Percentiles rank a stretch among this genome's conserved stretches.
phyloP scores from a whole-genome alignment of 2,329 filamentous ascomycete species.

The Sclerotinia subarctica region DNA sequence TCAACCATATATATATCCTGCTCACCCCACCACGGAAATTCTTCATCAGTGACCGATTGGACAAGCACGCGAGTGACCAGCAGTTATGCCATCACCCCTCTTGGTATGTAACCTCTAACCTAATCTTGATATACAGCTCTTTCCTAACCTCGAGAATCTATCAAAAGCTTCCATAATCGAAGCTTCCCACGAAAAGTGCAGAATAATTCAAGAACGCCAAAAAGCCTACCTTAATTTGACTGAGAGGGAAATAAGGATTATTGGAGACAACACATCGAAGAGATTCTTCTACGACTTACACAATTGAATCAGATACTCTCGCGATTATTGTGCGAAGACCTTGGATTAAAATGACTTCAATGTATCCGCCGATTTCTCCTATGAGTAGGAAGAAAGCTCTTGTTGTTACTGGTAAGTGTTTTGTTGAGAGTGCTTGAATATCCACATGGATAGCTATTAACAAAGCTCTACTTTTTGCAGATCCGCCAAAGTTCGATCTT shows the following conservation, averaged over 20 bases:
- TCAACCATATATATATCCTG: no score
- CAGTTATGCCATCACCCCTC: background rate
- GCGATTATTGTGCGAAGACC: background rate
- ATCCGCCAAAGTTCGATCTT: conserved; percentile 79
- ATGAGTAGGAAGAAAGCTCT: conserved; percentile 26
- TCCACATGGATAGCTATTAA: conserved; percentile 14
- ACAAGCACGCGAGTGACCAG: background rate
- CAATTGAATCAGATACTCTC: background rate
- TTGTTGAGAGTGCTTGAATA: background rate
- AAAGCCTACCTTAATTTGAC: background rate
- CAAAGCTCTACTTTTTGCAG: conserved; percentile 21
- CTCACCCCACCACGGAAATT: conserved; percentile 1
- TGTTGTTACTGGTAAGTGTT: conserved; percentile 26
- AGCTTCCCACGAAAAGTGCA: background rate
- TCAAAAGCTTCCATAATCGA: background rate
- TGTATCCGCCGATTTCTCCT: conserved; percentile 18
- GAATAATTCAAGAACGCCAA: background rate
- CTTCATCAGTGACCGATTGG: background rate
- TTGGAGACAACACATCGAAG: background rate
- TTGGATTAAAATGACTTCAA: conserved; percentile 7
- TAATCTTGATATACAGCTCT: background rate
- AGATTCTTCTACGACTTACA: background rate
- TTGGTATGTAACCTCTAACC: background rate
- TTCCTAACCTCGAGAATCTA: conserved; percentile 6
- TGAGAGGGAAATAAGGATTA: background rate